Evolutionary conservation across 2,329 filamentous ascomycete genomes (phyloP), one percentile per base, ranked within the genome.

Genomic region (Westerdykella aurantiaca): DNA sequence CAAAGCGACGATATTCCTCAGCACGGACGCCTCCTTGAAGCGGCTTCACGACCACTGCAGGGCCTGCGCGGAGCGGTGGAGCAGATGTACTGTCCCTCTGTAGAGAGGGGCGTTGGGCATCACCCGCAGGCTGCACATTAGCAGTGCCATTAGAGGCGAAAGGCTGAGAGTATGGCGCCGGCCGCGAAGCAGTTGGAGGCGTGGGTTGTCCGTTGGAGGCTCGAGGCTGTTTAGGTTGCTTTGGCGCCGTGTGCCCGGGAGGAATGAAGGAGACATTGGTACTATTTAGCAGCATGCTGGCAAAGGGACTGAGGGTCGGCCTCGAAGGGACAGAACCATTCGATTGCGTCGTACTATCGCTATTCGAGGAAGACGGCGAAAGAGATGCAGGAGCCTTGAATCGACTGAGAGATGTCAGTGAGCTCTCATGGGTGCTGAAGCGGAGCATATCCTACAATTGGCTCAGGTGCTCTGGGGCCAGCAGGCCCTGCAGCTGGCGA

Each of bases 401-500:
- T 42, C 52, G 53, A 50, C 62, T 67, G 44, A 16, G 10, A 11
- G 13, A 22, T 22, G 48, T 60, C 40, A 61, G 49, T 38, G 17
- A 31, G 12, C 29, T 38, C 31, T 38, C 43, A 18, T 31, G 14
- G 16, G 12, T 14, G 13, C 18, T 14, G 23, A 31, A 10, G 21
- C 31, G 18, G 18, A 21, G 18, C 6, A 31, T 41, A 58, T 74
- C 63, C 50, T 69, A 86, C 84, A 80, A 87, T 57, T 84, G 72
- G 9, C 85, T 83, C 50, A 86, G 72, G 48, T 83, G 82, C n/a
- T 83, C 78, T 1, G 82, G 78, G 58, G 82, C 81, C 44, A 96
- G 68, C 34, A 95, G 77, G 50, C 83, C 81, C 45, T 87, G 79
- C 23, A 96, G 74, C 63, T 91, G 83, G 55, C 85, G 78, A 37